Evolutionary conservation across 257 asterid species (phyloP).

Genomic region (Salvia miltiorrhiza): DNA sequence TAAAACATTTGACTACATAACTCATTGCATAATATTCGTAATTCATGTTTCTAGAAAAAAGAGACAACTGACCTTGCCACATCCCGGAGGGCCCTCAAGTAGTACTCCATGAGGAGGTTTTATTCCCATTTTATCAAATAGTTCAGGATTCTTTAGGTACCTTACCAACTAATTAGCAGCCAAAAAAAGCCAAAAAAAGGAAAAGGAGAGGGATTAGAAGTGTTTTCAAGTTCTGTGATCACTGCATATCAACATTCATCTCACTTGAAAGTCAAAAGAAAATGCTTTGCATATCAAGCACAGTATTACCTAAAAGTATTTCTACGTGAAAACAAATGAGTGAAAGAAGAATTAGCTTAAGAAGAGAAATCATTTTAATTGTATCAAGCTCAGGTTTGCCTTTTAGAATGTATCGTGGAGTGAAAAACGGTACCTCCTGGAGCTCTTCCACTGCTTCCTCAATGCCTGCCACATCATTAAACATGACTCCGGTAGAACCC

Average conservation of each 20-base stretch:
- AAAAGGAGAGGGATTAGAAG: not conserved
- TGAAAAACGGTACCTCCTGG: slow-evolving; percentile 66
- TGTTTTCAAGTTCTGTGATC: slow-evolving; percentile 8
- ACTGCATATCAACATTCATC: slow-evolving; percentile 12
- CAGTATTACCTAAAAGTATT: slow-evolving; percentile 9
- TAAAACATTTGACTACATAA: slow-evolving; percentile 5
- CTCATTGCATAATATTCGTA: not conserved
- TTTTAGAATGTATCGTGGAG: not conserved
- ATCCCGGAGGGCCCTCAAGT: slow-evolving; percentile 99
- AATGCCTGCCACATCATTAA: slow-evolving; percentile 94
- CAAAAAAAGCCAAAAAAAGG: slow-evolving; percentile 1
- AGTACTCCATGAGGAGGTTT: slow-evolving; percentile 99
- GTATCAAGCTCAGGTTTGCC: not conserved
- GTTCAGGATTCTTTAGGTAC: slow-evolving; percentile 95
- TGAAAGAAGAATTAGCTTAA: not conserved
- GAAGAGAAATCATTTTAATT: not conserved
- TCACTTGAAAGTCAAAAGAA: not conserved
- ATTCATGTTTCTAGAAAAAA: slow-evolving; percentile 6
- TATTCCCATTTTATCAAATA: slow-evolving; percentile 93
- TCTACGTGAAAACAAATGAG: slow-evolving; percentile 11
- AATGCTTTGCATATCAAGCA: not conserved
- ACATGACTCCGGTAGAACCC: slow-evolving; percentile 97
- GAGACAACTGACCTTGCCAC: slow-evolving; percentile 87
- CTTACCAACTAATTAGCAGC: slow-evolving; percentile 65
- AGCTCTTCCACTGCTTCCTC: slow-evolving; percentile 99